Evolutionary conservation across 139 green algal genomes (phyloP), one percentile per base, ranked within the genome.

Genomic region (Chlamydomonas urium): DNA sequence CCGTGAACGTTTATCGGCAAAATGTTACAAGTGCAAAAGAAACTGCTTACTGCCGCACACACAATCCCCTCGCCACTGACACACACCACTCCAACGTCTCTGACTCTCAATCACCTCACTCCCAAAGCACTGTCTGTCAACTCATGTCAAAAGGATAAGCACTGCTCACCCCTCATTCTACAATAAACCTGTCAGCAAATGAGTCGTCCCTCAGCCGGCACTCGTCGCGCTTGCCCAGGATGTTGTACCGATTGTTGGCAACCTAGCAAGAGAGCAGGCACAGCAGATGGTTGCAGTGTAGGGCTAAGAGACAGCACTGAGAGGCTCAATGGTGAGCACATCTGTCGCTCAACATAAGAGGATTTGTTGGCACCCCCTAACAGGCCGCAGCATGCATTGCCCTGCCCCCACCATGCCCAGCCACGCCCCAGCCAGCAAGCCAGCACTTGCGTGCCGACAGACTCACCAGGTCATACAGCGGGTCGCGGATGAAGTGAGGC

Each of bases 161-260:
- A n/a, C n/a, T n/a, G n/a, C n/a, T n/a, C n/a, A n/a, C n/a, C n/a
- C n/a, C 53, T 63, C 26, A 86, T 6, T 75, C 58, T 1, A 71
- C 76, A 1, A 86, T 34, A 36, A 86, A 86, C 0, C 81, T 65
- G 2, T 79, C 59, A 3, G 48, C 38, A 45, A 80, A 83, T 48
- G 76, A 47, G 3, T 57, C 71, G 53, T 88, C 83, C 21, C 50
- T 68, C 31, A 92, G 69, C 2, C 87, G 75, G 61, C 88, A 93
- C 4, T 37, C 32, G 4, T 78, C 47, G 0, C 68, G 78, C 50
- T 86, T 85, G 3, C 88, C 88, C 47, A 92, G 89, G 1, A 93
- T 24, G 0, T 33, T 47, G 76, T 93, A 93, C 5, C 88, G 73
- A 66, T 85, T 88, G 75, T 76, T 70, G 2, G 63, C 63, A 17